Evolutionary conservation across 805 yeast genomes (phyloP).

Genomic region (Diddensiella caesifluorescens): DNA sequence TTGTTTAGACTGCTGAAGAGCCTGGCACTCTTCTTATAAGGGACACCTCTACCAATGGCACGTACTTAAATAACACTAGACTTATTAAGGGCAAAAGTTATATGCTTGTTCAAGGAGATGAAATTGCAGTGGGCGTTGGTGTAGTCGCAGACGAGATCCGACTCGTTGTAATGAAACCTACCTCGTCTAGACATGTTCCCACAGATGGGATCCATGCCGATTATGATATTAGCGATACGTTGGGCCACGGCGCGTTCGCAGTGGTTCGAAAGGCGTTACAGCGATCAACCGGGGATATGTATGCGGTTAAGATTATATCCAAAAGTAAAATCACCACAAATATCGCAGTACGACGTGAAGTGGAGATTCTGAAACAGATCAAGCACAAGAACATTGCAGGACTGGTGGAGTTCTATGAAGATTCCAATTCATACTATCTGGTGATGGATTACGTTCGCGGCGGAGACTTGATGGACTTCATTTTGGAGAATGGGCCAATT

Average conservation of each 20-base stretch:
- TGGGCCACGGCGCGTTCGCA: conserved; percentile 99
- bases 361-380: conserved; percentile 69
- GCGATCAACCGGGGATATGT: conserved; percentile 75
- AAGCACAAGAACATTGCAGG: conserved; percentile 83
- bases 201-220: conserved; percentile 57
- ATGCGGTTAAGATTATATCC: conserved; percentile 85
- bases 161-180: conserved; percentile 43
- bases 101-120: conserved; percentile 87
- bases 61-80: conserved; percentile 70
- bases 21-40: conserved; percentile 15
- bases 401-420: conserved; percentile 81
- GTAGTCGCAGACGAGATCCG: conserved; percentile 60
- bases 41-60: conserved; percentile 88
- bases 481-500: conserved; percentile 78
- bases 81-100: conserved; percentile 74
- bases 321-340: conserved; percentile 70
- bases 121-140: conserved; percentile 84
- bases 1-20: conserved; percentile 18
- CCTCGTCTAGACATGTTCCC: conserved; percentile 20
- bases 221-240: conserved; percentile 72
- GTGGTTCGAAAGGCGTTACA: conserved; percentile 89
- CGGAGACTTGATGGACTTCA: conserved; percentile 97
- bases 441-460: conserved; percentile 97
- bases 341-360: conserved; percentile 80
- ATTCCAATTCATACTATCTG: conserved; percentile 69